Evolutionary conservation across 1,284 basidiomycete species (phyloP).

Genomic region (Agroathelia rolfsii): DNA sequence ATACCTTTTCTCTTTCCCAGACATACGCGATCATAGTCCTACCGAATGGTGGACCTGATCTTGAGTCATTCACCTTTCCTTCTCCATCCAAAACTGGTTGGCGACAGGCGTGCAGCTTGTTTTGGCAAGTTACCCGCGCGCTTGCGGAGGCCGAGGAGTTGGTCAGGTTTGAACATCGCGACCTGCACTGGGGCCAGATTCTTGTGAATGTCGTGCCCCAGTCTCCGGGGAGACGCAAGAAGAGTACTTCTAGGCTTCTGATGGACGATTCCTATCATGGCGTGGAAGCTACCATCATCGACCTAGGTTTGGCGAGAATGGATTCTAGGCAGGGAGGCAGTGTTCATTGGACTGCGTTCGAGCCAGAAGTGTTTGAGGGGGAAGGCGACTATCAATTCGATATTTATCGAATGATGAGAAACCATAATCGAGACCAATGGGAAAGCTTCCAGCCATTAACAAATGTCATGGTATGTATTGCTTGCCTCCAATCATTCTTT

Average conservation of each 20-base stretch:
- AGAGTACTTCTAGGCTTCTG: constrained; percentile 19
- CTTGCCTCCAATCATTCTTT: background rate
- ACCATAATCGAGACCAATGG: constrained; percentile 56
- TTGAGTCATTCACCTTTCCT: constrained; percentile 72
- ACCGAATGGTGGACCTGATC: constrained; percentile 80
- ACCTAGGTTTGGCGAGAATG: constrained; percentile 87
- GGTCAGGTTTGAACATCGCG: constrained; percentile 91
- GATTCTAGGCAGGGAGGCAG: constrained; percentile 39
- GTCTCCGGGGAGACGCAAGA: constrained; percentile 18
- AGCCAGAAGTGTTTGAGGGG: constrained; percentile 77
- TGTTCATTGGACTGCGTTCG: constrained; percentile 68
- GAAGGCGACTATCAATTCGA: constrained; percentile 93
- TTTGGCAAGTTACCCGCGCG: constrained; percentile 81
- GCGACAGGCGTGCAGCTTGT: constrained; percentile 79
- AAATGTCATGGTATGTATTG: constrained; percentile 72
- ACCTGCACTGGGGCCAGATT: constrained; percentile 97
- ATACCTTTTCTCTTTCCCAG: constrained; percentile 65
- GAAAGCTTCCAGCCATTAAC: constrained; percentile 67
- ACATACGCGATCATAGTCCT: constrained; percentile 84
- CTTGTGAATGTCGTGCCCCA: constrained; percentile 56
- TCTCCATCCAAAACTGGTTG: constrained; percentile 48
- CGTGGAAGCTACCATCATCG: constrained; percentile 80
- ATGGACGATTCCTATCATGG: constrained; percentile 58
- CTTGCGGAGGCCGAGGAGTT: constrained; percentile 72
- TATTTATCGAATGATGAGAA: constrained; percentile 83